phyloP scores from a whole-genome alignment of 129 eudicot genomes.

The Mikania micrantha region DNA sequence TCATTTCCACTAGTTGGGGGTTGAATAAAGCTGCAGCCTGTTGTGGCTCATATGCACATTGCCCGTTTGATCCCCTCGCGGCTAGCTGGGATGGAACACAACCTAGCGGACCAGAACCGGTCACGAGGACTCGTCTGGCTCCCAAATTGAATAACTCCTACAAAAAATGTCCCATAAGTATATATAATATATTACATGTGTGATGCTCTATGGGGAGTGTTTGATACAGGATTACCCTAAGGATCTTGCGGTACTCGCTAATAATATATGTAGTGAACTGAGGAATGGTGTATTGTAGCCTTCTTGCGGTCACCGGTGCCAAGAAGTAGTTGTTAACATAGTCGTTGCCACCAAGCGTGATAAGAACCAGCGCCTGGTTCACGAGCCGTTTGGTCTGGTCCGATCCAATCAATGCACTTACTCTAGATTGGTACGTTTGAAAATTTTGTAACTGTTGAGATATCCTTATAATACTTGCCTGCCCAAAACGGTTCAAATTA shows the following conservation, averaged over 20 bases:
- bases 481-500: background rate
- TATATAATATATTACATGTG: background rate
- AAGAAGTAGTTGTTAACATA: constrained; percentile 77
- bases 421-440: constrained; percentile 43
- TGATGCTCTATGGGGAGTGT: background rate
- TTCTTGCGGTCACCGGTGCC: constrained; percentile 49
- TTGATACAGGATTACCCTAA: constrained; percentile 28
- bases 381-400: constrained; percentile 37
- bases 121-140: constrained; percentile 60
- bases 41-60: constrained; percentile 64
- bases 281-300: constrained; percentile 49
- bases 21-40: constrained; percentile 54
- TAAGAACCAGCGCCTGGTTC: constrained; percentile 52
- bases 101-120: constrained; percentile 76
- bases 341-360: constrained; percentile 78
- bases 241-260: constrained; percentile 45
- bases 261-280: constrained; percentile 41
- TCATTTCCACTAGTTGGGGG: constrained; percentile 59
- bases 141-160: constrained; percentile 58
- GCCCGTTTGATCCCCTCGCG: constrained; percentile 40
- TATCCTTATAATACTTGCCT: constrained; percentile 62
- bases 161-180: background rate
- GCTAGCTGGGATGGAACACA: constrained; percentile 74
- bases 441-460: constrained; percentile 44
- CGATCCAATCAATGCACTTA: constrained; percentile 42